Conservation (phyloP, 306 rosid genomes). For the Rosa persica region DNA sequence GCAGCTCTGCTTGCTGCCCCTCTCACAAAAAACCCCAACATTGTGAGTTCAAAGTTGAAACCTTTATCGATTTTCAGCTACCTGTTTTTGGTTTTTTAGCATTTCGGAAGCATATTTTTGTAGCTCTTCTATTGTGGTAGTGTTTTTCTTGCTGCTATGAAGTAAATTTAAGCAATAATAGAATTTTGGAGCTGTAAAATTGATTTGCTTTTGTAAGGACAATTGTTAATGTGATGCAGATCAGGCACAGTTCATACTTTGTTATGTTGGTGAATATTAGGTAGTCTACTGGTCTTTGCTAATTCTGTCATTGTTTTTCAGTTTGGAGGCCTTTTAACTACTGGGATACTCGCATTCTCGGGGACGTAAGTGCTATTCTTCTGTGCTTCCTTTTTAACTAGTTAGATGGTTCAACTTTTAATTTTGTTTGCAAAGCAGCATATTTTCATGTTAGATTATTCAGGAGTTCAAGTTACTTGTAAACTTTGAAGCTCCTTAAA, state of each 20-base stretch:
- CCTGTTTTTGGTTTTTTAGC: background rate
- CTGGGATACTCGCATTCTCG: conserved; percentile 86
- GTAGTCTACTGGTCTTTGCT: background rate
- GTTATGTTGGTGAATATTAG: background rate
- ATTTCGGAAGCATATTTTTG: background rate
- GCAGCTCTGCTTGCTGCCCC: conserved; percentile 88
- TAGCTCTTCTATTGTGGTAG: background rate
- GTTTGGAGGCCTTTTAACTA: conserved; percentile 89
- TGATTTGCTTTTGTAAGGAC: background rate
- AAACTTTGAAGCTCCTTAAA: background rate
- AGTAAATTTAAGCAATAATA: conserved; percentile 1
- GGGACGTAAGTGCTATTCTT: conserved; percentile 69
- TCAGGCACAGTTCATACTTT: background rate
- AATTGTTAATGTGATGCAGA: background rate
- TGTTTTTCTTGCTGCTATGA: background rate
- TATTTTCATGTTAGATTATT: background rate
- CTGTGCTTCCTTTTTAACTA: background rate
- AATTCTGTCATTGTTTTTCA: conserved; percentile 21
- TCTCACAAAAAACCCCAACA: conserved; percentile 59
- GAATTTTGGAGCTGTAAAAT: background rate
- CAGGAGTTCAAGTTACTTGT: background rate
- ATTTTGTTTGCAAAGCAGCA: background rate
- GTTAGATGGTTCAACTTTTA: background rate
- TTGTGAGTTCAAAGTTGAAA: conserved; percentile 50
- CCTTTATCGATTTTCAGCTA: background rate